A percentile compares a stretch with the other conserved stretches of the same genome.
Conservation (phyloP, 306 rosid species). For the Quercus dentata region DNA sequence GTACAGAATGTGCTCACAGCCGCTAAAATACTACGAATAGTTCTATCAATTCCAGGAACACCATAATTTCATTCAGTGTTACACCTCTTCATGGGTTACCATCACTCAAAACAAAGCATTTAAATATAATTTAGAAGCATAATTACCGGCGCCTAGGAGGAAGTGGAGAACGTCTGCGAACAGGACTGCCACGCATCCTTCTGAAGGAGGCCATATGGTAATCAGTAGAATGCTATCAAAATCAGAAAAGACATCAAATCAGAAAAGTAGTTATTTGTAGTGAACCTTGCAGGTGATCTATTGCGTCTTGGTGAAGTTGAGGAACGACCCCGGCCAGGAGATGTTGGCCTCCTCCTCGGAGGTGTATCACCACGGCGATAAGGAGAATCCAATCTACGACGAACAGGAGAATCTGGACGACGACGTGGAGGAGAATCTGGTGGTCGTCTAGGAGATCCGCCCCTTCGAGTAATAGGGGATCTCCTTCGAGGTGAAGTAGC, state of each 20-base stretch:
- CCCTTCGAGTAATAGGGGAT: conserved; percentile 82
- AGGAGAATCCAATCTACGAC: conserved; percentile 77
- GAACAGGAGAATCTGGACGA: conserved; percentile 68
- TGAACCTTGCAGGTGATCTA: conserved; percentile 86
- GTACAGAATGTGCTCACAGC: no score
- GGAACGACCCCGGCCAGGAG: conserved; percentile 86
- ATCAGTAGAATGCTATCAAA: not conserved
- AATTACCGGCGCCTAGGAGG: conserved; percentile 87
- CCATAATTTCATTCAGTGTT: not conserved
- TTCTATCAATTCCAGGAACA: not conserved
- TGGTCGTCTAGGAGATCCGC: conserved; percentile 79
- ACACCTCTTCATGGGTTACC: not conserved
- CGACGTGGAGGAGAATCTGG: conserved; percentile 70
- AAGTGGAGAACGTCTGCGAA: conserved; percentile 84
- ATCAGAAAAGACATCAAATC: not conserved
- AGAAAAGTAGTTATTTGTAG: not conserved
- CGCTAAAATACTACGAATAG: not conserved
- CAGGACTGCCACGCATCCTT: conserved; percentile 88
- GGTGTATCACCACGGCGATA: conserved; percentile 81
- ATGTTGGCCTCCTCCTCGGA: conserved; percentile 81
- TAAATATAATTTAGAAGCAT: not conserved
- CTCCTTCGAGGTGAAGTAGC: conserved; percentile 78
- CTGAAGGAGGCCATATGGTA: conserved; percentile 57
- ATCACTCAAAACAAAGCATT: not conserved
- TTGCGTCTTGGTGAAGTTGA: conserved; percentile 75